A percentile compares a stretch with the other conserved stretches of the same genome.
phyloP scores from a whole-genome alignment of 148 eudicot species.

The Suaeda aralocaspica region DNA sequence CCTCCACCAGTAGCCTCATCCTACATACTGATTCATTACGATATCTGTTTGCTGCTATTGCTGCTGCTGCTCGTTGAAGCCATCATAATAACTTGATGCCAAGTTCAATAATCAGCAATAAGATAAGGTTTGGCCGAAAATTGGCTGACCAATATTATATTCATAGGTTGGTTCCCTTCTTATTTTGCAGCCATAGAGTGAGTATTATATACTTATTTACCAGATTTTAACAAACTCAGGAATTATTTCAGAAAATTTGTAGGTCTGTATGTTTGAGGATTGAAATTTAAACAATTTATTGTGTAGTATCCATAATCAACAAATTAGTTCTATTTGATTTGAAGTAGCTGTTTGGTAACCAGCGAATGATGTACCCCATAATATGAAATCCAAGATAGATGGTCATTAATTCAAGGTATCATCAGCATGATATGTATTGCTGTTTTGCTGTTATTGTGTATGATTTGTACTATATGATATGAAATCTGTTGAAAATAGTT shows the following conservation, averaged over 20 bases:
- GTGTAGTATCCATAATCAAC: conserved; percentile 1
- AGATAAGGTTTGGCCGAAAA: conserved; percentile 13
- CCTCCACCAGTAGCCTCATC: conserved; percentile 14
- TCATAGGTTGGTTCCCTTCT: conserved; percentile 1
- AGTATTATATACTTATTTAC: background rate
- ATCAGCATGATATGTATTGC: too few species aligned
- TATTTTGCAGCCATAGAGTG: conserved; percentile 1
- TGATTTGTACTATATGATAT: too few species aligned
- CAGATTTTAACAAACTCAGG: conserved; percentile 1
- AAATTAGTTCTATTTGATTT: too few species aligned
- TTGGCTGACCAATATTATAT: conserved; percentile 1
- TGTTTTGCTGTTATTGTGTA: too few species aligned
- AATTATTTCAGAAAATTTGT: background rate
- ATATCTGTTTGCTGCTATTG: conserved; percentile 4
- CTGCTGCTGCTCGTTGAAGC: conserved; percentile 23
- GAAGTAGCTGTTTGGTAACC: too few species aligned
- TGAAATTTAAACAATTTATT: conserved; percentile 15
- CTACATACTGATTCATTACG: background rate
- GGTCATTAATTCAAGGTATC: too few species aligned
- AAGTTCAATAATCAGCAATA: conserved; percentile 19
- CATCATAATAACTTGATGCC: conserved; percentile 11
- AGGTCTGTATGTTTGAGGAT: background rate
- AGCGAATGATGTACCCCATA: too few species aligned
- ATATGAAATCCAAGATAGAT: too few species aligned
- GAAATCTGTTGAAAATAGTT: too few species aligned